phyloP scores from a whole-genome alignment of 305 asterid species.

The Solanum hybrid region DNA sequence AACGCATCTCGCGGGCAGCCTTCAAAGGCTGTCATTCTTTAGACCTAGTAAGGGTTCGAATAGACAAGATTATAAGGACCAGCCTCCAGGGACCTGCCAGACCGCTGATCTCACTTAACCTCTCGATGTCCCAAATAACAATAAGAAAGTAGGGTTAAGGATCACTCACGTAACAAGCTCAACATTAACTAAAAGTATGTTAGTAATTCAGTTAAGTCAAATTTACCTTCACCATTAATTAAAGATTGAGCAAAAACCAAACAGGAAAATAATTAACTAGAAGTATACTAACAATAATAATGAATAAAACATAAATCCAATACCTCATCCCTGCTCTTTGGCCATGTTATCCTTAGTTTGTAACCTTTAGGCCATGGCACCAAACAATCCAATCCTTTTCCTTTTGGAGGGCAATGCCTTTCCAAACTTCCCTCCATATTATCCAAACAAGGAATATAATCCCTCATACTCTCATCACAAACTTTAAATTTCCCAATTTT shows the following conservation, averaged over 20 bases:
- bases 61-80: background rate
- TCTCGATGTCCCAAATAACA: background rate
- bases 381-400: slow-evolving; percentile 44
- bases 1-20: background rate
- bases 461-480: slow-evolving; percentile 39
- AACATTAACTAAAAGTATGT: background rate
- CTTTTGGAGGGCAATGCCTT: slow-evolving; percentile 37
- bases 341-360: slow-evolving; percentile 61
- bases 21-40: background rate
- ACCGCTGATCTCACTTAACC: background rate
- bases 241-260: background rate
- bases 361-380: slow-evolving; percentile 56
- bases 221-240: background rate
- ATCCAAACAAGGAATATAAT: slow-evolving; percentile 46
- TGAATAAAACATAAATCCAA: background rate
- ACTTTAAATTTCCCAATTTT: slow-evolving; percentile 38
- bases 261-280: background rate
- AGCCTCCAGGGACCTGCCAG: background rate
- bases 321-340: slow-evolving; percentile 61
- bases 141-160: background rate
- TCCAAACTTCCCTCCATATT: slow-evolving; percentile 18
- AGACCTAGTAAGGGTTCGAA: background rate
- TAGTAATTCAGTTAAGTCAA: background rate
- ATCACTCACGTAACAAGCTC: background rate
- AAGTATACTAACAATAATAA: background rate